Base-by-base conservation (phyloP, 257 asterid genomes). In the Capsicum pubescens region DNA sequence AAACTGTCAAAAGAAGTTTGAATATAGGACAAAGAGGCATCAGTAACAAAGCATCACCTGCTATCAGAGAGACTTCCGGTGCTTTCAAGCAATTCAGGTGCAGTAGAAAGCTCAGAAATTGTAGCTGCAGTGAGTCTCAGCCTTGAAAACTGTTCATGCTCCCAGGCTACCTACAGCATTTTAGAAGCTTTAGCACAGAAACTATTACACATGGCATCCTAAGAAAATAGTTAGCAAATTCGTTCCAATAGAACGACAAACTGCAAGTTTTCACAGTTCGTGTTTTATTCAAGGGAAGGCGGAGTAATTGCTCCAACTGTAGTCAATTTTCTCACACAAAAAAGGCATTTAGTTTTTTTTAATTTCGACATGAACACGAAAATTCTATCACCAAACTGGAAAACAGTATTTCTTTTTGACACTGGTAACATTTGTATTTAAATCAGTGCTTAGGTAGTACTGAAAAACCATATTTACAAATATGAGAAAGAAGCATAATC, bases 141-240 rank as follows among this genome's bases (percentile, higher is more conserved):
- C 88, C 95, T 94, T 39, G 99, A 97, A 87, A 97, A 97, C 82
- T 97, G 99, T 80, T 97, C 99, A 58, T 97, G 99, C 95, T 97
- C 99, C 99, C 99, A 97, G 48, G 99, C 97, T 80, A 97, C 98
- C 99, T 97, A 90, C 83, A 91, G 81, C 81, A 83, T 59, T 69
- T 80, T 72, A 88, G 86, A 59, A 91, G 86, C 85, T 82, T 90
- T 61, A 89, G 91, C 82, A 83, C 79, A 83, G 14, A 84, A 82
- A 81, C 42, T 50, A 50, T 3, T 21, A 15, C 64, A 32, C 64
- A 77, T 13, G 82, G 82, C 66, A 14, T 54, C 61, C 32, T 26
- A 77, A 54, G 50, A 9, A 52, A 26, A 14, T 26, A 26, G 26
- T 52, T 21, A 54, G 64, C 50, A 77, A 54, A 77, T 21, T 77